phyloP scores from a whole-genome alignment of 2,329 filamentous ascomycete genomes.

The Pseudocercospora musae region DNA sequence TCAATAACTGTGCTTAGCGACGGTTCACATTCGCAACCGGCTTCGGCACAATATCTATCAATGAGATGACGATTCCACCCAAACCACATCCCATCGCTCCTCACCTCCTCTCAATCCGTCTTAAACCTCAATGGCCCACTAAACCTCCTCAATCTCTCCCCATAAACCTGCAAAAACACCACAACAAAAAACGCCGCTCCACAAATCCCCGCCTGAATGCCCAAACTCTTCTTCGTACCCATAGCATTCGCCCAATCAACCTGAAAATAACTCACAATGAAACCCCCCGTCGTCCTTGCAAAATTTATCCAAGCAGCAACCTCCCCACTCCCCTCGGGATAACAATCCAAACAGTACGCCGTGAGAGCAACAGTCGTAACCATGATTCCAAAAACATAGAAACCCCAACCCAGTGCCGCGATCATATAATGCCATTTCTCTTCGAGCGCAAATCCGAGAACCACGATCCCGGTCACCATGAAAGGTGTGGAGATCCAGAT shows the following conservation, averaged over 20 bases:
- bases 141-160: background rate
- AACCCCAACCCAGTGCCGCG: slow-evolving; percentile 11
- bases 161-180: background rate
- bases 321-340: slow-evolving; percentile 13
- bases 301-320: slow-evolving; percentile 15
- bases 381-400: slow-evolving; percentile 19
- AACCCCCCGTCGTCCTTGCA: slow-evolving; percentile 12
- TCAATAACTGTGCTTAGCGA: background rate
- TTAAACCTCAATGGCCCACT: background rate
- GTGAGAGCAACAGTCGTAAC: slow-evolving; percentile 12
- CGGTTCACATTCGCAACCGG: background rate
- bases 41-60: background rate
- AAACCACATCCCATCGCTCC: too few relatives aligned
- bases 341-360: slow-evolving; percentile 14
- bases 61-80: background rate
- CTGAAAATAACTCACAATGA: slow-evolving; percentile 15
- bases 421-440: slow-evolving; percentile 13
- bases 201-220: slow-evolving; percentile 11
- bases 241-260: slow-evolving; percentile 13
- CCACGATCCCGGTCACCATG: slow-evolving; percentile 11
- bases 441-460: slow-evolving; percentile 10
- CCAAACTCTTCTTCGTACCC: slow-evolving; percentile 15
- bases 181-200: background rate
- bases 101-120: background rate
- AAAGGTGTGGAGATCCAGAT: slow-evolving; percentile 9